These are phyloP conservation scores for Pichia manshurica DNA, from an alignment of 805 yeast species.

Conservation along the genomic window DNA sequence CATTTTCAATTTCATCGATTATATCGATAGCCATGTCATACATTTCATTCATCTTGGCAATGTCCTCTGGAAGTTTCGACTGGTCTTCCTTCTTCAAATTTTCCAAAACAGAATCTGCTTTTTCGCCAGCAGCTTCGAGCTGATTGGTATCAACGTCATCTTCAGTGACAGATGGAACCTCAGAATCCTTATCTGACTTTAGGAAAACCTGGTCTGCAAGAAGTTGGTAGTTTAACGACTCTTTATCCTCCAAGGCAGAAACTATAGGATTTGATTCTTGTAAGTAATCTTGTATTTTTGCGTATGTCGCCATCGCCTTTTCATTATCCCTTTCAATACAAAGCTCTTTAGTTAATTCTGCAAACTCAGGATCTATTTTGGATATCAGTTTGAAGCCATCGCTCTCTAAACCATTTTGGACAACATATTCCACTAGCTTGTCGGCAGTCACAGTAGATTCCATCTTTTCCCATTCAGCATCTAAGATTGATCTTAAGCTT, in stretches of 20 bases:
- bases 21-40: slow-evolving; percentile 28
- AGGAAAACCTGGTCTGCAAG: slow-evolving; percentile 12
- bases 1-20: slow-evolving; percentile 26
- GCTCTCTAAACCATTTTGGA: slow-evolving; percentile 21
- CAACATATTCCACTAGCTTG: slow-evolving; percentile 22
- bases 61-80: slow-evolving; percentile 18
- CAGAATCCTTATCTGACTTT: slow-evolving; percentile 4
- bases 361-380: slow-evolving; percentile 23
- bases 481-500: slow-evolving; percentile 15
- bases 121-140: not conserved
- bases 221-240: slow-evolving; percentile 20
- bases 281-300: slow-evolving; percentile 18
- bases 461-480: slow-evolving; percentile 19
- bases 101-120: slow-evolving; percentile 10
- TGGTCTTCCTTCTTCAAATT: slow-evolving; percentile 22
- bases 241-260: slow-evolving; percentile 21
- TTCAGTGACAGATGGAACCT: not conserved
- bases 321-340: slow-evolving; percentile 14
- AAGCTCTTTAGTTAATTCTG: slow-evolving; percentile 11
- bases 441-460: slow-evolving; percentile 19
- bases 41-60: slow-evolving; percentile 22
- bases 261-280: slow-evolving; percentile 18
- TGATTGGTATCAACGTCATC: not conserved
- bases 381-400: slow-evolving; percentile 21
- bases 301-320: slow-evolving; percentile 16